Base-by-base conservation (phyloP, 805 yeast genomes). In the Danielia reshetovae region DNA sequence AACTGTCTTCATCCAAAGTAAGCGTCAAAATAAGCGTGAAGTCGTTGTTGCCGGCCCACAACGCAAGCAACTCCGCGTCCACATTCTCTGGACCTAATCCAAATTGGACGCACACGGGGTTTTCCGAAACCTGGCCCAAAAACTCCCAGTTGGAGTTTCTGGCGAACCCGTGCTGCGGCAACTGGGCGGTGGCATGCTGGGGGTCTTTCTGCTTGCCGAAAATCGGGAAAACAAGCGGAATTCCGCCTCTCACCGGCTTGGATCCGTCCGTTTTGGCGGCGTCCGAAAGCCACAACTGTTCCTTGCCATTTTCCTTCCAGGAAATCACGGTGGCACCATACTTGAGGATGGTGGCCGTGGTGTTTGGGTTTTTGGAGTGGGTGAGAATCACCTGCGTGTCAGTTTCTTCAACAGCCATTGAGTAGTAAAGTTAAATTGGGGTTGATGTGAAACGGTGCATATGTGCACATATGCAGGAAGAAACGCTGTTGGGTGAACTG, bases 121-220 rank as follows among this genome's bases (percentile, higher is more conserved):
- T 60, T 34, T 73, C 79, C 23, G 71, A 70, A 13, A 82, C 77
- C 61, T 87, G 90, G 24, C 98, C 98, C 42, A 93, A 69, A 49
- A 89, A 85, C 59, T 93, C 97, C 98, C 98, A 93, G 2, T 72
- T 65, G 10, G 90, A 80, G 59, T 77, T 82, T 60, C 98, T 74
- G 13, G 96, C 98, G 65, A 93, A 85, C 2, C 98, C 98, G 57
- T 93, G 98, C 65, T 93, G 97, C 13, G 97, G 97, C 45, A 93
- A 73, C 23, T 72, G 58, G 33, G 67, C 70, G 25, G 88, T 76
- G 3, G 85, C 84, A 38, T 64, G 70, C 7, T 36, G 17, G 36
- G 66, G 71, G 6, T 74, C 69, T 21, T 70, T 68, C 10, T 70
- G 66, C 45, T 79, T 88, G 40, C 98, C 97, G 52, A 85, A 85